Percentiles rank a stretch among this genome's conserved stretches.
Conservation (phyloP, 2,329 filamentous ascomycete species). For the Fusarium graminum region DNA sequence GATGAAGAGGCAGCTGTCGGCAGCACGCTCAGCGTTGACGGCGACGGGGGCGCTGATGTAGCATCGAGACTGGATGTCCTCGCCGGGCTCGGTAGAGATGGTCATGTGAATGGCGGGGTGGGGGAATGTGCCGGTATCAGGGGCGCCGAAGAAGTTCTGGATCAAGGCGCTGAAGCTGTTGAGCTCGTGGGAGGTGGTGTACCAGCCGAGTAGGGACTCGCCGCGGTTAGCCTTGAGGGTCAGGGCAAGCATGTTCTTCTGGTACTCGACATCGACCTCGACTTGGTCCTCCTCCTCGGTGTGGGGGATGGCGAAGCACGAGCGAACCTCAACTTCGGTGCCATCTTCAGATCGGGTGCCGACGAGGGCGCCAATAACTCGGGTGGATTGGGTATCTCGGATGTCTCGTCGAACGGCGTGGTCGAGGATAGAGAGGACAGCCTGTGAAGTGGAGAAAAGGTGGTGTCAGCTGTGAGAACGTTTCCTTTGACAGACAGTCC, state of each 20-base stretch:
- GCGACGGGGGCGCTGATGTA: conserved; percentile 97
- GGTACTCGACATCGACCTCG: conserved; percentile 99
- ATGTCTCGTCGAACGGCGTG: conserved; percentile 90
- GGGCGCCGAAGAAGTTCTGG: conserved; percentile 98
- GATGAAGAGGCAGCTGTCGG: conserved; percentile 97
- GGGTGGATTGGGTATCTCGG: conserved; percentile 83
- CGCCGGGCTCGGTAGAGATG: conserved; percentile 87
- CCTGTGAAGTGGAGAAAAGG: conserved; percentile 57
- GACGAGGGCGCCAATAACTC: conserved; percentile 96
- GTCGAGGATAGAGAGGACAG: conserved; percentile 84
- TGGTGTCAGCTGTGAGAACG: conserved; percentile 24
- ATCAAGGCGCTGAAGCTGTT: conserved; percentile 98
- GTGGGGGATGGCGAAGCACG: conserved; percentile 97
- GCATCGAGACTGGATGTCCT: conserved; percentile 89
- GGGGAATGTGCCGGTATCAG: conserved; percentile 96
- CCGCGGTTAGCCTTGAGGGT: conserved; percentile 94
- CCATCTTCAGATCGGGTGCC: conserved; percentile 96
- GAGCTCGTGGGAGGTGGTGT: conserved; percentile 95
- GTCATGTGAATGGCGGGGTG: conserved; percentile 98
- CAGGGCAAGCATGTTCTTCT: conserved; percentile 98
- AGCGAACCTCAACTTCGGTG: conserved; percentile 94
- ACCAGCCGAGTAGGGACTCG: conserved; percentile 97
- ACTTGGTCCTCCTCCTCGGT: conserved; percentile 99
- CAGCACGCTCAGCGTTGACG: conserved; percentile 92
- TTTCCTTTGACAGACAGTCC: background rate